phyloP scores from a whole-genome alignment of 768 basidiomycete species.

The Hydnomerulius pinastri region DNA sequence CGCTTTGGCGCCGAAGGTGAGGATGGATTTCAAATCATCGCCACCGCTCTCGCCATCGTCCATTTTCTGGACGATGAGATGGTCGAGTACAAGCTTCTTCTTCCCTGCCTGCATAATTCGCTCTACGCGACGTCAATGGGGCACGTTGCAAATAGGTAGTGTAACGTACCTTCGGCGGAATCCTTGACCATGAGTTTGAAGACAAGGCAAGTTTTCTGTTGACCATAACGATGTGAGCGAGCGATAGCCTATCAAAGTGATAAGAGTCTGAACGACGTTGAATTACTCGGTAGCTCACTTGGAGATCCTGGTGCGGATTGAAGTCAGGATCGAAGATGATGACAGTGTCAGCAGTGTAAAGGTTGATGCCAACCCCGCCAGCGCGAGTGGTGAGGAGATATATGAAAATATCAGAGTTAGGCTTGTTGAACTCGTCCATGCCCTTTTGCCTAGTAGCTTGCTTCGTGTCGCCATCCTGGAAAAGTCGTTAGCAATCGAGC shows the following conservation, averaged over 20 bases:
- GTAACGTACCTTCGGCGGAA: slow-evolving; percentile 82
- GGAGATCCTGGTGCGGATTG: slow-evolving; percentile 97
- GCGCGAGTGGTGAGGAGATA: slow-evolving; percentile 92
- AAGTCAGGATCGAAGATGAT: slow-evolving; percentile 96
- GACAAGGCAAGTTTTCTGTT: slow-evolving; percentile 90
- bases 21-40: slow-evolving; percentile 85
- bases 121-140: slow-evolving; percentile 49
- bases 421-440: slow-evolving; percentile 94
- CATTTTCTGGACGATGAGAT: slow-evolving; percentile 96
- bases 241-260: slow-evolving; percentile 74
- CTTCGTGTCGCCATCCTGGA: slow-evolving; percentile 87
- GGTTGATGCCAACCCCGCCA: slow-evolving; percentile 92
- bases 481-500: slow-evolving; percentile 9
- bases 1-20: slow-evolving; percentile 85
- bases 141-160: not conserved
- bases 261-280: slow-evolving; percentile 7
- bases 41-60: slow-evolving; percentile 75
- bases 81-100: slow-evolving; percentile 92
- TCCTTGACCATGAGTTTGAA: slow-evolving; percentile 97
- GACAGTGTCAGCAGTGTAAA: slow-evolving; percentile 90
- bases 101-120: slow-evolving; percentile 92
- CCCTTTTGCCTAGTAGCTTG: slow-evolving; percentile 85
- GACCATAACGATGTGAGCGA: slow-evolving; percentile 92
- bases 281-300: slow-evolving; percentile 53
- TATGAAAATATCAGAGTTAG: slow-evolving; percentile 84